Conservation (phyloP, 1,284 basidiomycete species). For the Vanrija sp. region DNA sequence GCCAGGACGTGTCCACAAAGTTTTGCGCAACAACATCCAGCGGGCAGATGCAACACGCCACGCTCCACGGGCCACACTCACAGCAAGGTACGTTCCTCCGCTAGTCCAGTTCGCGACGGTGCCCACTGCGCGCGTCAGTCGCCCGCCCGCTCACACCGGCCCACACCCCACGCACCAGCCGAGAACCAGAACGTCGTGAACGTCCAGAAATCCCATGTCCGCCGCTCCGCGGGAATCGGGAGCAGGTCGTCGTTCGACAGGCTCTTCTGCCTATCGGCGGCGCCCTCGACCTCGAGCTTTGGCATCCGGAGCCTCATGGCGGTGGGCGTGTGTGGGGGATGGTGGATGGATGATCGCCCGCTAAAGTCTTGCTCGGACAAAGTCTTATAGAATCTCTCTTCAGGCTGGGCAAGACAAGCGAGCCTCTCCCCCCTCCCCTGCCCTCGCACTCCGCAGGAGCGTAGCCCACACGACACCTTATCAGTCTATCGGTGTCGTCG, state of each 20-base stretch:
- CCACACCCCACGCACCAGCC: conserved; percentile 12
- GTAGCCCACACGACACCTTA: no score
- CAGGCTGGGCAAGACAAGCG: no score
- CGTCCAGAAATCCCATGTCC: conserved; percentile 33
- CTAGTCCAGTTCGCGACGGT: conserved; percentile 30
- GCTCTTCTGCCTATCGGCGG: conserved; percentile 14
- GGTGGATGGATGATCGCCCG: background rate
- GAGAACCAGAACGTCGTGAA: conserved; percentile 34
- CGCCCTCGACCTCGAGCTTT: conserved; percentile 24
- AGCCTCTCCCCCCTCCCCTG: no score
- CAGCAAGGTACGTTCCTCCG: conserved; percentile 25
- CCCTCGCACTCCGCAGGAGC: no score
- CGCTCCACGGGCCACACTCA: conserved; percentile 5
- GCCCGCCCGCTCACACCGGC: background rate
- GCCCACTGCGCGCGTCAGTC: background rate
- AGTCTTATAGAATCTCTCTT: background rate
- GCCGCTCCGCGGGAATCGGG: conserved; percentile 22
- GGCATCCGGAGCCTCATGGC: conserved; percentile 12
- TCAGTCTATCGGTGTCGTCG: no score
- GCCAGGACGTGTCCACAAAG: no score
- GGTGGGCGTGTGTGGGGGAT: background rate
- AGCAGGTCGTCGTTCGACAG: conserved; percentile 39
- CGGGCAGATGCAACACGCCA: background rate
- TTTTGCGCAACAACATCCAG: background rate
- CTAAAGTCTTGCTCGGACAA: background rate